phyloP scores from a whole-genome alignment of 176 grass and related monocot species.

The Cocos nucifera region DNA sequence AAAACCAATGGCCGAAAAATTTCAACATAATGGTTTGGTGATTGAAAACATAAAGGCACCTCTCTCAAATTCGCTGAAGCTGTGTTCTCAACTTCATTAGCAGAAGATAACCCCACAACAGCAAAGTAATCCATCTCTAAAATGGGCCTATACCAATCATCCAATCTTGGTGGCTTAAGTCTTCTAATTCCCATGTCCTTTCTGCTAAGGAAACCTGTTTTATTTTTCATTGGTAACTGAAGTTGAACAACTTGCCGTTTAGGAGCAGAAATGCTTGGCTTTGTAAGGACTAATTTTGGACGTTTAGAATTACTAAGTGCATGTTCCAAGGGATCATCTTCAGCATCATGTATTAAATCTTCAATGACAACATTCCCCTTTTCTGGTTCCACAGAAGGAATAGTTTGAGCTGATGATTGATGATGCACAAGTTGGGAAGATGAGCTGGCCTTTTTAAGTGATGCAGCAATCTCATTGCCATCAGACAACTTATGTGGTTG shows the following conservation, averaged over 20 bases:
- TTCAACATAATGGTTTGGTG: slow-evolving; percentile 72
- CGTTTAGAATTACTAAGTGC: slow-evolving; percentile 47
- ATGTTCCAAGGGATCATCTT: slow-evolving; percentile 68
- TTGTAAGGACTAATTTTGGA: slow-evolving; percentile 33
- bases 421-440: slow-evolving; percentile 13
- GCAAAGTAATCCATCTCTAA: slow-evolving; percentile 86
- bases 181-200: slow-evolving; percentile 30
- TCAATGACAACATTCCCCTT: slow-evolving; percentile 55
- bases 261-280: slow-evolving; percentile 39
- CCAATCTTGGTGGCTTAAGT: slow-evolving; percentile 60
- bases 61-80: slow-evolving; percentile 40
- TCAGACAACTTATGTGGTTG: slow-evolving; percentile 23
- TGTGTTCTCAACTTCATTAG: slow-evolving; percentile 29
- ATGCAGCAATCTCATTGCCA: slow-evolving; percentile 21
- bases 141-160: slow-evolving; percentile 75
- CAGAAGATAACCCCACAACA: slow-evolving; percentile 53
- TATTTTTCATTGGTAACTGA: slow-evolving; percentile 51
- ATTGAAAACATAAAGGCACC: slow-evolving; percentile 72
- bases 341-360: slow-evolving; percentile 46
- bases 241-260: slow-evolving; percentile 73
- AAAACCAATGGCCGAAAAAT: slow-evolving; percentile 94
- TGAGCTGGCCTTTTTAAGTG: slow-evolving; percentile 29
- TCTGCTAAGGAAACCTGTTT: slow-evolving; percentile 30
- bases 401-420: slow-evolving; percentile 25
- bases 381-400: slow-evolving; percentile 8